Percentiles rank a stretch among this genome's conserved stretches.
phyloP scores from a whole-genome alignment of 495 filamentous ascomycete genomes.

The Staphylotrichum longicolle region DNA sequence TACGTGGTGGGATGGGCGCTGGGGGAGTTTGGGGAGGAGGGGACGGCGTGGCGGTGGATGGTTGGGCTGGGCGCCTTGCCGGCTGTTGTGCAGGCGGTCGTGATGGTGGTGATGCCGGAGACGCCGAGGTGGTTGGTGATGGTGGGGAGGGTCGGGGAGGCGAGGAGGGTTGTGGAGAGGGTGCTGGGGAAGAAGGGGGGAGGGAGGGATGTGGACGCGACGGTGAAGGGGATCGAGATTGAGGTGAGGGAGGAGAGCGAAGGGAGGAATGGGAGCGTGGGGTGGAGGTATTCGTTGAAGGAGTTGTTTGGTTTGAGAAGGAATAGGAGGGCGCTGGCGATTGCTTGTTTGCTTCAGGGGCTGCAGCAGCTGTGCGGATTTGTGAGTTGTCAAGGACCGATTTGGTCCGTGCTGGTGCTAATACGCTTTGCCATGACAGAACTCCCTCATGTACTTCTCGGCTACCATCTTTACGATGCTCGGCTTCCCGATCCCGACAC shows the following conservation, averaged over 20 bases:
- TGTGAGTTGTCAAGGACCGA: conserved; percentile 44
- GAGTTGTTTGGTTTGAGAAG: conserved; percentile 59
- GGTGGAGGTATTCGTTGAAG: conserved; percentile 46
- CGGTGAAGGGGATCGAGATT: conserved; percentile 63
- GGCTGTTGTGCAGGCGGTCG: conserved; percentile 63
- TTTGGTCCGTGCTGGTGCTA: conserved; percentile 14
- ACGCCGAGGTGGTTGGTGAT: conserved; percentile 84
- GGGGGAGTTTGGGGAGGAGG: conserved; percentile 46
- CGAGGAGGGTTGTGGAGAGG: conserved; percentile 59
- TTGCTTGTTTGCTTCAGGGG: conserved; percentile 82
- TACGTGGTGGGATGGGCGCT: conserved; percentile 75
- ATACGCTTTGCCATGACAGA: conserved; percentile 43
- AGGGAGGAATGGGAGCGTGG: conserved; percentile 31
- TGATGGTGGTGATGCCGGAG: conserved; percentile 73
- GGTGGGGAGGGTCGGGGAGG: conserved; percentile 56
- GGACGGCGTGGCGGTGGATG: conserved; percentile 80
- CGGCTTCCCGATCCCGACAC: conserved; percentile 75
- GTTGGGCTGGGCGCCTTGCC: conserved; percentile 82
- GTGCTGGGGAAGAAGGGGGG: conserved; percentile 58
- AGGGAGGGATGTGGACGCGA: conserved; percentile 49
- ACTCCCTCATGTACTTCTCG: conserved; percentile 93
- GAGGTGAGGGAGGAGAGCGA: conserved; percentile 68
- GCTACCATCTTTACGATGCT: conserved; percentile 83
- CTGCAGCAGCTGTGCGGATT: conserved; percentile 92
- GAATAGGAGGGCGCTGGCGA: conserved; percentile 74